Conservation (phyloP, 495 filamentous ascomycete genomes). For the Aspergillus wentii region DNA sequence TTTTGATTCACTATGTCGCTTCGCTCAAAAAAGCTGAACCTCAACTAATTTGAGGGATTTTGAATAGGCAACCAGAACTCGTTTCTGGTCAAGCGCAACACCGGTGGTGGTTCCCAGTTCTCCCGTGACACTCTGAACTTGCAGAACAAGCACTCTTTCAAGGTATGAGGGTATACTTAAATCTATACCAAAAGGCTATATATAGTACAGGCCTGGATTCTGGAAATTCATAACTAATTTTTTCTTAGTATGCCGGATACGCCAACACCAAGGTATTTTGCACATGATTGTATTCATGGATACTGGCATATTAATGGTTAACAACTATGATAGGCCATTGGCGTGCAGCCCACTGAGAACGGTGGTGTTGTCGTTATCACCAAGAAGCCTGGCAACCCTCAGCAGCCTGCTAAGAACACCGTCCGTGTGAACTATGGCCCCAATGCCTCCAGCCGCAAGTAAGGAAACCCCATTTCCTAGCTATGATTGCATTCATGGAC, state of each 20-base stretch:
- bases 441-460: conserved; percentile 73
- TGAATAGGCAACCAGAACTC: conserved; percentile 69
- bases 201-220: conserved; percentile 1
- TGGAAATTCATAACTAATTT: conserved; percentile 19
- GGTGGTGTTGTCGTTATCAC: conserved; percentile 69
- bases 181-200: too few species aligned
- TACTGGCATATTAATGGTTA: too few species aligned
- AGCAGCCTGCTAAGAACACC: conserved; percentile 63
- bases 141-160: conserved; percentile 82
- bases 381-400: conserved; percentile 68
- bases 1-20: too few species aligned
- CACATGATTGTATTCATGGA: too few species aligned
- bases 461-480: conserved; percentile 24
- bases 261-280: conserved; percentile 85
- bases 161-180: conserved; percentile 54
- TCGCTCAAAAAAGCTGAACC: background rate
- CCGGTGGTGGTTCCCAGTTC: conserved; percentile 72
- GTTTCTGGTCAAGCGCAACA: conserved; percentile 84
- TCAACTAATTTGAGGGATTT: conserved; percentile 14
- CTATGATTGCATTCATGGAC: too few species aligned
- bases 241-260: conserved; percentile 74
- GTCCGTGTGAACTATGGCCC: conserved; percentile 61
- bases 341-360: conserved; percentile 62
- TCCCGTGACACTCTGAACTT: conserved; percentile 92
- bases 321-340: conserved; percentile 65